phyloP scores from a whole-genome alignment of 805 yeast species.

The Myxozyma udenii region DNA sequence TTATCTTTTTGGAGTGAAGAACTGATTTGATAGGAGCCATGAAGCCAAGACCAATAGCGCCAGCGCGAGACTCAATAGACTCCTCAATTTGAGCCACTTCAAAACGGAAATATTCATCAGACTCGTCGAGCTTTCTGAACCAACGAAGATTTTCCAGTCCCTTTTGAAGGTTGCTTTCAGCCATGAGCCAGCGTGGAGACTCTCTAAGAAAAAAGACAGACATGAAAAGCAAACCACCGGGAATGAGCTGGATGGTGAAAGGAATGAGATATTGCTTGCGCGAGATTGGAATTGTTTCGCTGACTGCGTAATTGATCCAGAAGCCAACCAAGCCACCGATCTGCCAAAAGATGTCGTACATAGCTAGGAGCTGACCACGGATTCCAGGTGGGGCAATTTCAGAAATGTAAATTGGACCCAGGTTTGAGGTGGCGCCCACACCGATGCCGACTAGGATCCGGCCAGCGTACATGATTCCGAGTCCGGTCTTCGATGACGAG shows the following conservation, averaged over 20 bases:
- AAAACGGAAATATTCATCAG: constrained; percentile 44
- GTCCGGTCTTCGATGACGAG: constrained; percentile 2
- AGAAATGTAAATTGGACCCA: constrained; percentile 57
- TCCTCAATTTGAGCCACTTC: constrained; percentile 39
- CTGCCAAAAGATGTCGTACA: constrained; percentile 53
- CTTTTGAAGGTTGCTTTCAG: constrained; percentile 52
- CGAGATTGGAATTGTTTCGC: constrained; percentile 36
- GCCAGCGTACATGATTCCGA: constrained; percentile 41
- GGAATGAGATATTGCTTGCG: constrained; percentile 38
- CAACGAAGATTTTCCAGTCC: constrained; percentile 49
- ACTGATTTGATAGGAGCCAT: constrained; percentile 18
- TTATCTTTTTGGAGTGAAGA: neutral
- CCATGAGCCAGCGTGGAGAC: constrained; percentile 69
- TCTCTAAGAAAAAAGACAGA: constrained; percentile 50
- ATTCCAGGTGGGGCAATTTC: constrained; percentile 76
- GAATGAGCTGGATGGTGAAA: constrained; percentile 26
- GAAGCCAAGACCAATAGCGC: constrained; percentile 19
- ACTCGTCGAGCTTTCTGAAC: constrained; percentile 43
- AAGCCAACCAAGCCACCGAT: constrained; percentile 49
- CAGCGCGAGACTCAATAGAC: constrained; percentile 12
- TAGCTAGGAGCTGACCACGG: constrained; percentile 68
- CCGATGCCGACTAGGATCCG: constrained; percentile 53
- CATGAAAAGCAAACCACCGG: constrained; percentile 44
- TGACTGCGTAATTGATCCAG: constrained; percentile 51
- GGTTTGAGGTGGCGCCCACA: constrained; percentile 54